Evolutionary conservation across 176 grass and related monocot genomes (phyloP).

Genomic region (Ampelocalamus luodianensis): DNA sequence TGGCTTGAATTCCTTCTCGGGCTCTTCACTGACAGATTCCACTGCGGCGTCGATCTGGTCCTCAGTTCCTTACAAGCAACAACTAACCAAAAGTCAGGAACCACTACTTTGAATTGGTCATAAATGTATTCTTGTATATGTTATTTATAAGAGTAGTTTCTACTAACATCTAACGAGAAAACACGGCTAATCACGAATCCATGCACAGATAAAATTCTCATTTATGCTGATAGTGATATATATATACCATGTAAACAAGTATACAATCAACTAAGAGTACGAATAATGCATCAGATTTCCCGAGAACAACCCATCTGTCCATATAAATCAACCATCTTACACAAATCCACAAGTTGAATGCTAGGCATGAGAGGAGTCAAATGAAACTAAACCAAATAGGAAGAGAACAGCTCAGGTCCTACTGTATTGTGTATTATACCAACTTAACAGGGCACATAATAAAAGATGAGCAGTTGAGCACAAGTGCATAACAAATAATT

Average conservation of each 20-base stretch:
- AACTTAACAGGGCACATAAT: too few relatives aligned
- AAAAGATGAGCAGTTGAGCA: too few relatives aligned
- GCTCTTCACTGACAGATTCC: constrained; percentile 58
- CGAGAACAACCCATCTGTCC: constrained; percentile 53
- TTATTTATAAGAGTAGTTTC: background rate
- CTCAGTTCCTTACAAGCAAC: constrained; percentile 39
- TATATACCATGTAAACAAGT: constrained; percentile 4
- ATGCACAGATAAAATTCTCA: background rate
- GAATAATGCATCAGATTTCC: constrained; percentile 50
- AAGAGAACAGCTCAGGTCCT: too few relatives aligned
- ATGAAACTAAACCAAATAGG: too few relatives aligned
- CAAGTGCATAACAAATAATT: too few relatives aligned
- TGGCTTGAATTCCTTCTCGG: constrained; percentile 55
- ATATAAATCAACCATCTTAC: constrained; percentile 38
- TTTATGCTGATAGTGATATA: background rate
- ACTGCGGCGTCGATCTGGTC: constrained; percentile 38
- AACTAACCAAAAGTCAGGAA: background rate
- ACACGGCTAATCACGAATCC: background rate
- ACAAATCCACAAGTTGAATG: constrained; percentile 1
- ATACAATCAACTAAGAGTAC: constrained; percentile 9
- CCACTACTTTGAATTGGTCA: constrained; percentile 8
- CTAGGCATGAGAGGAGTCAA: too few relatives aligned
- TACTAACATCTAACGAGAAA: constrained; percentile 4
- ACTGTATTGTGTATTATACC: too few relatives aligned
- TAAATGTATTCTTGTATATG: background rate